Evolutionary conservation across 179 eudicot genomes (phyloP).

Genomic region (Spinacia oleracea): DNA sequence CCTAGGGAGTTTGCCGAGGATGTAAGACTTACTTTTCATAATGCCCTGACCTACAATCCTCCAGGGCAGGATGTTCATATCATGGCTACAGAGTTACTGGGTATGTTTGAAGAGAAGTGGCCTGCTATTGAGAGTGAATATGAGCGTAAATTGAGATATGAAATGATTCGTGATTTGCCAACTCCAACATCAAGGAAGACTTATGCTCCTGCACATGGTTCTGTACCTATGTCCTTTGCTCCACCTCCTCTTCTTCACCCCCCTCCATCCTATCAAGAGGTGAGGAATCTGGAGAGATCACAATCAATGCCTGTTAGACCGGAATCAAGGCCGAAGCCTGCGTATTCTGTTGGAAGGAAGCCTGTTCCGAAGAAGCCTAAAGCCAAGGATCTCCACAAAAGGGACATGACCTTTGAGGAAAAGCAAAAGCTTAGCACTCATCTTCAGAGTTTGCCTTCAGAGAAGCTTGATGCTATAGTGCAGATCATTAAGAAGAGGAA

Average conservation of each 20-base stretch:
- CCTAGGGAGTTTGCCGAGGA: slow-evolving; percentile 53
- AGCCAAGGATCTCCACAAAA: slow-evolving; percentile 49
- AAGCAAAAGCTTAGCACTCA: slow-evolving; percentile 51
- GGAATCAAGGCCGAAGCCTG: slow-evolving; percentile 40
- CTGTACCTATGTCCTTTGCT: slow-evolving; percentile 32
- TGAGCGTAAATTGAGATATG: slow-evolving; percentile 27
- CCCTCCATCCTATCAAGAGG: slow-evolving; percentile 32
- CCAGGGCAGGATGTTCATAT: slow-evolving; percentile 45
- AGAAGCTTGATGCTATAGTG: slow-evolving; percentile 45
- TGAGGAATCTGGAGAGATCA: slow-evolving; percentile 47
- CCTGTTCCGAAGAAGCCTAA: slow-evolving; percentile 47
- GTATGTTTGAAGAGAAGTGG: slow-evolving; percentile 50
- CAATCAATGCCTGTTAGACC: slow-evolving; percentile 41
- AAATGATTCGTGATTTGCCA: slow-evolving; percentile 36
- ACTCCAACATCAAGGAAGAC: slow-evolving; percentile 43
- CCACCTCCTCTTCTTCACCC: slow-evolving; percentile 37
- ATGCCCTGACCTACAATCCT: slow-evolving; percentile 48
- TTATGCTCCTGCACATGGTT: slow-evolving; percentile 28
- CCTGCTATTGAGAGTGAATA: slow-evolving; percentile 35
- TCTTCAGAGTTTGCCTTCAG: slow-evolving; percentile 50
- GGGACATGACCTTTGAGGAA: slow-evolving; percentile 48
- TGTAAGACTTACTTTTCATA: slow-evolving; percentile 54
- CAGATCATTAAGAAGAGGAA: slow-evolving; percentile 51
- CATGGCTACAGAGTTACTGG: slow-evolving; percentile 40
- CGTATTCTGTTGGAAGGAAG: slow-evolving; percentile 36